Evolutionary conservation across 768 basidiomycete genomes (phyloP), one percentile per base, ranked within the genome.

Genomic region (Hygrophoropsis aurantiaca): DNA sequence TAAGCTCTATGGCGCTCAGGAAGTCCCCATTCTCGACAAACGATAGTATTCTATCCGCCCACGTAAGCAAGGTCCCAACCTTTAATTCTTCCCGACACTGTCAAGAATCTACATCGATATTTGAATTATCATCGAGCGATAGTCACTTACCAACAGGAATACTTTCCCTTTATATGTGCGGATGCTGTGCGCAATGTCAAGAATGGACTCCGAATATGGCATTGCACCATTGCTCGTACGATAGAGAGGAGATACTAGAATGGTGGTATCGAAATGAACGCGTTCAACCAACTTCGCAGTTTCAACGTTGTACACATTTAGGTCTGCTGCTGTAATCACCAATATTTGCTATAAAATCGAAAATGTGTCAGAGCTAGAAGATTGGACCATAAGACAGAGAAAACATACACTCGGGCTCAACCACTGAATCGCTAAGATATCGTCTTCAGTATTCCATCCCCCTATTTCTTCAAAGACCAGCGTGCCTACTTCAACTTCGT

Each of bases 1-100:
- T 79, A 19, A 94, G 73, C 44, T 94, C 86, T 51, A 98, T 95
- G 3, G 97, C 95, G 40, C 77, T 80, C 36, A 98, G 74, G 60
- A 97, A 95, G 60, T 97, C 85, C 11, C 94, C 93, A 9, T 77
- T 75, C 58, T 91, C 79, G 21, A 98, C 93, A 38, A 85, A 79
- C 1, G 81, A 75, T 36, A 99, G 72, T 19, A 98, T 85, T 36
- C 87, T 83, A 63, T 99, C 97, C 5, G 95, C 92, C 97, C 97
- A 99, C 1, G 92, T 91, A 24, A 94, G 72, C 18, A 98, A 73
- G 2, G 87, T 90, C 21, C 93, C 97, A 3, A 88, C 92, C 60
- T 79, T 76, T 1, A 97, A 52, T 40, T 80, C 79, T 46, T 83
- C 73, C 42, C 75, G 74, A 39, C 80, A 79, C 91, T 89, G 54